A percentile compares a stretch with the other conserved stretches of the same genome.
Evolutionary conservation across 176 grass and related monocot genomes (phyloP).

Genomic region (Poa annua): DNA sequence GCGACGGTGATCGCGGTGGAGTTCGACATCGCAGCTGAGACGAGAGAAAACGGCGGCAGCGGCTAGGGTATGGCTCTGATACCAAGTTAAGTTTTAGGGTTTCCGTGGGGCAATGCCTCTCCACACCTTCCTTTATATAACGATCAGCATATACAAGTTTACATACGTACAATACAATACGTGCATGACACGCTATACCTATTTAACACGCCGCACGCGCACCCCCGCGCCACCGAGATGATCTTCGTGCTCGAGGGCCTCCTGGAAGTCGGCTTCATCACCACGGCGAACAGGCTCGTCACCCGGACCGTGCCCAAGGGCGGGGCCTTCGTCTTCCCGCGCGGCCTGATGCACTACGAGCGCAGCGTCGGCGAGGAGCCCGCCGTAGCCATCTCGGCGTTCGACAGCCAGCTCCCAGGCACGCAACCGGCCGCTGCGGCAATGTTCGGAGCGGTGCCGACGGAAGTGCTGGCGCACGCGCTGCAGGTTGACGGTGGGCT

Average conservation of each 20-base stretch:
- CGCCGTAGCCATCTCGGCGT: conserved; percentile 52
- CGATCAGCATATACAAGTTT: too few relatives aligned
- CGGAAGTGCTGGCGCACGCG: conserved; percentile 57
- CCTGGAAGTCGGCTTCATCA: conserved; percentile 75
- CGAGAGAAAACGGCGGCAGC: too few relatives aligned
- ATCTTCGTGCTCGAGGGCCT: conserved; percentile 53
- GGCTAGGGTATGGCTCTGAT: too few relatives aligned
- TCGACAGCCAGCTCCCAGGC: conserved; percentile 72
- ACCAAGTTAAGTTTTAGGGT: too few relatives aligned
- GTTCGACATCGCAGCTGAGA: too few relatives aligned
- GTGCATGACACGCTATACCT: too few relatives aligned
- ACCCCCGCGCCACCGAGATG: conserved; percentile 76
- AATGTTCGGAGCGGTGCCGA: conserved; percentile 56
- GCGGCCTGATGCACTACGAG: conserved; percentile 71
- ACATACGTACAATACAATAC: too few relatives aligned
- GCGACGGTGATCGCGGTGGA: too few relatives aligned
- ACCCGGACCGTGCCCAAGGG: conserved; percentile 41
- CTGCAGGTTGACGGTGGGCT: conserved; percentile 47
- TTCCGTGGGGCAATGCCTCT: too few relatives aligned
- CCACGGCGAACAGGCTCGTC: conserved; percentile 42
- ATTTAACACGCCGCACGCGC: conserved; percentile 54
- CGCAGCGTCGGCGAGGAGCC: conserved; percentile 40
- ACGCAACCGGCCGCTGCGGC: conserved; percentile 40
- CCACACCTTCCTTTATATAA: too few relatives aligned
- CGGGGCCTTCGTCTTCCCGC: conserved; percentile 68